Percentiles rank a stretch among this genome's conserved stretches.
Evolutionary conservation across 2,329 filamentous ascomycete species (phyloP).

Genomic region (Colletotrichum sp.): DNA sequence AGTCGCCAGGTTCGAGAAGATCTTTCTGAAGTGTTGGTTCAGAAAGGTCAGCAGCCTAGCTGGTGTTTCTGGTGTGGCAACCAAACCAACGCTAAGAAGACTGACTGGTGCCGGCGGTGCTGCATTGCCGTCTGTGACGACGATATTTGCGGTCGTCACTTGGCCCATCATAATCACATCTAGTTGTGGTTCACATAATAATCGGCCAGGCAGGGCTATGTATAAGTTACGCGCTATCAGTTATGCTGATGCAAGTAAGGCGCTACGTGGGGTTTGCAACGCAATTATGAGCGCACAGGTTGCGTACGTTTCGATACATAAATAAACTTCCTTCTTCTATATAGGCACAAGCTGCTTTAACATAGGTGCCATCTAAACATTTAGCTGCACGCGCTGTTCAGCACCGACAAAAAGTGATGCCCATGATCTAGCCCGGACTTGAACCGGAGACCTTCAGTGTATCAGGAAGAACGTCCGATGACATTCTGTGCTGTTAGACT

Average conservation of each 20-base stretch:
- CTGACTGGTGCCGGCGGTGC: slow-evolving; percentile 13
- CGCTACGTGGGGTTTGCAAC: background rate
- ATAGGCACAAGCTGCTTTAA: background rate
- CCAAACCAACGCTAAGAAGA: background rate
- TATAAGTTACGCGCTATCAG: background rate
- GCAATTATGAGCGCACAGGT: background rate
- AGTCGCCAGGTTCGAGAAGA: background rate
- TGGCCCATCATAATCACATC: background rate
- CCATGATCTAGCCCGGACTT: slow-evolving; percentile 9
- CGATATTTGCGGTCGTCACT: background rate
- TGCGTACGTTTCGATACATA: background rate
- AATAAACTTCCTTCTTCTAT: background rate
- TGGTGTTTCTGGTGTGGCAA: slow-evolving; percentile 21
- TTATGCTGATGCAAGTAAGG: background rate
- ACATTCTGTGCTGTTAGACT: slow-evolving; percentile 40
- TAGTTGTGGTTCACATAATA: background rate
- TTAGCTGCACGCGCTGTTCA: background rate
- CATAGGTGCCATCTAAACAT: background rate
- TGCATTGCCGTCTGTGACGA: slow-evolving; percentile 6
- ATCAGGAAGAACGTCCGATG: background rate
- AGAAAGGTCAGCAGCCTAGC: background rate
- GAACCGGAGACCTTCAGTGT: slow-evolving; percentile 20
- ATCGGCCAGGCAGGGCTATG: background rate
- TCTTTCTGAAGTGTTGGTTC: background rate
- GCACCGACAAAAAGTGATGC: background rate